Conservation (phyloP, 2,329 filamentous ascomycete genomes). For the Geosmithia flava region DNA sequence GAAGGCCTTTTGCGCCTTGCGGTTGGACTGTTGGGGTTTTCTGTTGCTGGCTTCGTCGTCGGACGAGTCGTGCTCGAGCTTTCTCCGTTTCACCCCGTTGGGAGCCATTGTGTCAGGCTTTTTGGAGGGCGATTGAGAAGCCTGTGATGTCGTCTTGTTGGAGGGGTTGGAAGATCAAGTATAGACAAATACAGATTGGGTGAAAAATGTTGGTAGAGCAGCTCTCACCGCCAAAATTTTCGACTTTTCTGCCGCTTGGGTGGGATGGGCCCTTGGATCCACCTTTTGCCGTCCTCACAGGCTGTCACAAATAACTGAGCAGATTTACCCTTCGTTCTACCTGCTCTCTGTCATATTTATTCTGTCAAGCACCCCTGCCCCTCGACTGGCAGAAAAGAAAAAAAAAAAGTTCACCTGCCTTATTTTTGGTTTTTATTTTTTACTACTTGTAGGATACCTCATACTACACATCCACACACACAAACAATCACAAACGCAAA, state of each 20-base stretch:
- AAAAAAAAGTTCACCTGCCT: not conserved
- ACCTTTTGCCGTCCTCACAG: not conserved
- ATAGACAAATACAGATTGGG: not conserved
- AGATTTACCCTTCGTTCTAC: no score
- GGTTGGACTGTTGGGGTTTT: conserved; percentile 8
- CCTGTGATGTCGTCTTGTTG: not conserved
- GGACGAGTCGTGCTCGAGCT: conserved; percentile 39
- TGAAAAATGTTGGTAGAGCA: not conserved
- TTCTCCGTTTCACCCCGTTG: conserved; percentile 43
- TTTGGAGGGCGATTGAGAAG: not conserved
- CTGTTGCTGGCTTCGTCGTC: conserved; percentile 18
- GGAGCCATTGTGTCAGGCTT: conserved; percentile 25
- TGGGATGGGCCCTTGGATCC: not conserved
- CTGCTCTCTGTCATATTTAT: not conserved
- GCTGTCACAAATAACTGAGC: not conserved
- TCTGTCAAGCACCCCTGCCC: not conserved
- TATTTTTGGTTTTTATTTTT: not conserved
- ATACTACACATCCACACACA: no score
- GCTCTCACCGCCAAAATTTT: conserved; percentile 26
- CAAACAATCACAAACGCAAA: not conserved
- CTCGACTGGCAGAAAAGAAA: not conserved
- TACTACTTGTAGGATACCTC: not conserved
- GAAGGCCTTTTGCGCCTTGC: conserved; percentile 48
- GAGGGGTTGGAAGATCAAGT: not conserved
- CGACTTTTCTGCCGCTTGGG: conserved; percentile 16